Percentiles rank a stretch among this genome's conserved stretches.
These are phyloP conservation scores for Cetradonia linearis DNA, from an alignment of 495 filamentous ascomycete genomes.

Conservation along the genomic window DNA sequence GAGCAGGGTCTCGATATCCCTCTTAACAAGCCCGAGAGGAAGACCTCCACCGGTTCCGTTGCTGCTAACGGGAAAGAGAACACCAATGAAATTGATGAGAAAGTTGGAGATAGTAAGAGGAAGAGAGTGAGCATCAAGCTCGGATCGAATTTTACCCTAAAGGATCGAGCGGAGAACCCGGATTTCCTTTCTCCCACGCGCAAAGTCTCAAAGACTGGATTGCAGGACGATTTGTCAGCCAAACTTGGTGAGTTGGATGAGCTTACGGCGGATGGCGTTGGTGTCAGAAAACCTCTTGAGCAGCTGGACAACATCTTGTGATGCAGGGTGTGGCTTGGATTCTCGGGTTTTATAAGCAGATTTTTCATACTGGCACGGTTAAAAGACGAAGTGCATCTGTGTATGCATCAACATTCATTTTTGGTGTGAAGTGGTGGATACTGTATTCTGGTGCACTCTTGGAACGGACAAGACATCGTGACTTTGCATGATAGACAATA, in stretches of 20 bases:
- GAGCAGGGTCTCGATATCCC: conserved; percentile 7
- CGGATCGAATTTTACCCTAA: neutral
- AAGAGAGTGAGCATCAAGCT: conserved; percentile 14
- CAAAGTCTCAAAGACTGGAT: conserved; percentile 18
- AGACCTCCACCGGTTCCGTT: conserved; percentile 10
- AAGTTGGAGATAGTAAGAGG: conserved; percentile 16
- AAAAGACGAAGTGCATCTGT: neutral
- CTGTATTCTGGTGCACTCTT: neutral
- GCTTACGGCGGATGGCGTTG: conserved; percentile 16
- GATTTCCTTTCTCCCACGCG: conserved; percentile 17
- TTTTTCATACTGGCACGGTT: neutral
- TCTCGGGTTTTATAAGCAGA: neutral
- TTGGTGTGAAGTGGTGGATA: neutral
- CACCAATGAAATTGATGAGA: conserved; percentile 26
- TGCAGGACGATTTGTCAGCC: neutral
- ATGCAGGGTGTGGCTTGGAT: neutral
- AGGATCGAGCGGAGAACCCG: conserved; percentile 4
- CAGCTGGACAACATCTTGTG: conserved; percentile 13
- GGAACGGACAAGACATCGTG: neutral
- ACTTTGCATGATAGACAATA: neutral
- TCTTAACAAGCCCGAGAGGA: conserved; percentile 17
- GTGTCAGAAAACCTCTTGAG: conserved; percentile 6
- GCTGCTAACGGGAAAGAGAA: conserved; percentile 19
- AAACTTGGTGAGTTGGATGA: conserved; percentile 5
- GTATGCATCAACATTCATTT: neutral